These are phyloP conservation scores for Nicotiana rustica DNA, from an alignment of 305 asterid species.

Conservation along the genomic window DNA sequence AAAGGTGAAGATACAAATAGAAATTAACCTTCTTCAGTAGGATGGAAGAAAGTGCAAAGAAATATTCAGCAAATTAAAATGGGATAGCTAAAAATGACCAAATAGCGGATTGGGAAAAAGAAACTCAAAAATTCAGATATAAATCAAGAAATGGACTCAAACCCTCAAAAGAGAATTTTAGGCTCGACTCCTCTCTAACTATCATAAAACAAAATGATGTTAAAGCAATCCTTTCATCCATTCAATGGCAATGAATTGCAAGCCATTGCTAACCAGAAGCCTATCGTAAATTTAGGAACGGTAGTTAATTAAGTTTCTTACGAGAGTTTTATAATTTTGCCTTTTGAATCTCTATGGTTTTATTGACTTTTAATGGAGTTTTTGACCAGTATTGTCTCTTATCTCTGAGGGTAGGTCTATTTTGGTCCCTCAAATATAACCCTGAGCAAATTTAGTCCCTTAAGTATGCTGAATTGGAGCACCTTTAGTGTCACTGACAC, in stretches of 20 bases:
- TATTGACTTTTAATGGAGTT: neutral
- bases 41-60: slow-evolving; percentile 2
- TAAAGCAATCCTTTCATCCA: slow-evolving; percentile 39
- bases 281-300: slow-evolving; percentile 40
- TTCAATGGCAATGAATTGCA: slow-evolving; percentile 44
- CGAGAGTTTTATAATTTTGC: neutral
- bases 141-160: slow-evolving; percentile 34
- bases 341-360: neutral
- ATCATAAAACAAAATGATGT: slow-evolving; percentile 36
- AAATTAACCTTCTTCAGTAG: slow-evolving; percentile 29
- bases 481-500: too few relatives aligned
- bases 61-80: neutral
- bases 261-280: slow-evolving; percentile 39
- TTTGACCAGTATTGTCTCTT: too few relatives aligned
- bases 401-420: too few relatives aligned
- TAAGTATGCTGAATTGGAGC: too few relatives aligned
- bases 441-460: too few relatives aligned
- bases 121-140: slow-evolving; percentile 21
- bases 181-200: neutral
- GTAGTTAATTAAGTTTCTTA: neutral
- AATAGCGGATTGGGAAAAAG: neutral
- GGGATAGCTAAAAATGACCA: neutral
- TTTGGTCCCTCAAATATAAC: too few relatives aligned
- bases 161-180: neutral
- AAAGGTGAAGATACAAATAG: neutral